Evolutionary conservation across 2,329 filamentous ascomycete species (phyloP).

Genomic region (Talaromyces sp.): DNA sequence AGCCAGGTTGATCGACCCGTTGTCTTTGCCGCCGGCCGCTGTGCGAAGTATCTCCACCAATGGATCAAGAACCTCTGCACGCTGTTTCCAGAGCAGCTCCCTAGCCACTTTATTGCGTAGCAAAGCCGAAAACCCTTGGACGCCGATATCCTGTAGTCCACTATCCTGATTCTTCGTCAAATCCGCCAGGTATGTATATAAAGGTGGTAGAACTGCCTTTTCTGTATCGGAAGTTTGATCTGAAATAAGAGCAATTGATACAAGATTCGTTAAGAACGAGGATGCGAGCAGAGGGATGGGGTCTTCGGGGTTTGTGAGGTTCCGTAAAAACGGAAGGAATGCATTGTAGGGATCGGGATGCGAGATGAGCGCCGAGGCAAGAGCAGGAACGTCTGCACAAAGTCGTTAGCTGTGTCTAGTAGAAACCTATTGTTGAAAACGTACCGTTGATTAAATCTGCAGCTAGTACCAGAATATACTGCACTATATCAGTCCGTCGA

Average conservation of each 20-base stretch:
- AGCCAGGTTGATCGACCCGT: slow-evolving; percentile 57
- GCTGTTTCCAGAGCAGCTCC: slow-evolving; percentile 85
- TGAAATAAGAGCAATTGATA: slow-evolving; percentile 61
- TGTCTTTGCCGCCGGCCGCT: slow-evolving; percentile 70
- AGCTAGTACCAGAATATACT: slow-evolving; percentile 88
- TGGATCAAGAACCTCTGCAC: slow-evolving; percentile 77
- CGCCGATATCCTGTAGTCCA: slow-evolving; percentile 90
- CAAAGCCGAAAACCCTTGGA: slow-evolving; percentile 83
- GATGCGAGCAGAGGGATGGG: slow-evolving; percentile 86
- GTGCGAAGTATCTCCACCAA: slow-evolving; percentile 74
- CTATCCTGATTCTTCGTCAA: slow-evolving; percentile 82
- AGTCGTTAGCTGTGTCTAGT: not conserved
- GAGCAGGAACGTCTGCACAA: slow-evolving; percentile 68
- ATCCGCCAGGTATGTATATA: slow-evolving; percentile 81
- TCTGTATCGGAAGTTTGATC: slow-evolving; percentile 61
- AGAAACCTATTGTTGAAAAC: not conserved
- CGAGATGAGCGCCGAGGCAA: slow-evolving; percentile 72
- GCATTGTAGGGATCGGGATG: slow-evolving; percentile 69
- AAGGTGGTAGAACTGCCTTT: slow-evolving; percentile 70
- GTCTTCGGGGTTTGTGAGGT: slow-evolving; percentile 79
- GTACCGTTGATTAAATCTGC: slow-evolving; percentile 83
- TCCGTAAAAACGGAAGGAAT: slow-evolving; percentile 77
- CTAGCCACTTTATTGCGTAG: slow-evolving; percentile 72
- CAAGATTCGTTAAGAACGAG: slow-evolving; percentile 75
- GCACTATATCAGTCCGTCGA: slow-evolving; percentile 84